These are phyloP conservation scores for Xylaria longipes DNA, from an alignment of 495 filamentous ascomycete species.

Conservation along the genomic window DNA sequence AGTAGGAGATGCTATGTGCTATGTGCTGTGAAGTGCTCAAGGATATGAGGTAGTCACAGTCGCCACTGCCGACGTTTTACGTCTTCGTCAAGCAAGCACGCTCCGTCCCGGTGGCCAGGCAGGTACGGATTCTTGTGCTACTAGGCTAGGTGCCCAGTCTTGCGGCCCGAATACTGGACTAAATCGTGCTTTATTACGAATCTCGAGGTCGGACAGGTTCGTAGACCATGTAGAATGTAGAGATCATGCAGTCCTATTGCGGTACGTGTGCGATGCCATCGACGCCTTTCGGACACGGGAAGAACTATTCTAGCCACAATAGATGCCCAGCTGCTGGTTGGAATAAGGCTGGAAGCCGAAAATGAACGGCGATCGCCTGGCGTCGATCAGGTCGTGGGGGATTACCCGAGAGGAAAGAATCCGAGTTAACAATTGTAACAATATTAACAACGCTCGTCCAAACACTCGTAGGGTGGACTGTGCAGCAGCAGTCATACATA, in stretches of 20 bases:
- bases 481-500: constrained; percentile 18
- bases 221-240: background rate
- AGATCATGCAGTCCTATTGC: background rate
- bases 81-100: background rate
- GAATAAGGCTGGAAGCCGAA: constrained; percentile 26
- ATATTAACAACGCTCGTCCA: background rate
- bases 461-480: background rate
- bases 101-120: background rate
- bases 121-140: background rate
- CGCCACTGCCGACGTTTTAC: background rate
- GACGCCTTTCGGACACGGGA: background rate
- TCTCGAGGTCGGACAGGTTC: constrained; percentile 15
- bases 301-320: constrained; percentile 1
- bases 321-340: constrained; percentile 7
- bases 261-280: background rate
- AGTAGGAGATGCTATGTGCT: background rate
- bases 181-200: background rate
- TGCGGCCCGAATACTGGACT: constrained; percentile 7
- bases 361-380: constrained; percentile 28
- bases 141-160: background rate
- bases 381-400: constrained; percentile 25
- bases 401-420: constrained; percentile 12
- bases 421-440: constrained; percentile 5
- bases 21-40: background rate
- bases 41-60: background rate